Evolutionary conservation across 2,329 filamentous ascomycete species (phyloP), one percentile per base, ranked within the genome.

Genomic region (Calonectria pteridis): DNA sequence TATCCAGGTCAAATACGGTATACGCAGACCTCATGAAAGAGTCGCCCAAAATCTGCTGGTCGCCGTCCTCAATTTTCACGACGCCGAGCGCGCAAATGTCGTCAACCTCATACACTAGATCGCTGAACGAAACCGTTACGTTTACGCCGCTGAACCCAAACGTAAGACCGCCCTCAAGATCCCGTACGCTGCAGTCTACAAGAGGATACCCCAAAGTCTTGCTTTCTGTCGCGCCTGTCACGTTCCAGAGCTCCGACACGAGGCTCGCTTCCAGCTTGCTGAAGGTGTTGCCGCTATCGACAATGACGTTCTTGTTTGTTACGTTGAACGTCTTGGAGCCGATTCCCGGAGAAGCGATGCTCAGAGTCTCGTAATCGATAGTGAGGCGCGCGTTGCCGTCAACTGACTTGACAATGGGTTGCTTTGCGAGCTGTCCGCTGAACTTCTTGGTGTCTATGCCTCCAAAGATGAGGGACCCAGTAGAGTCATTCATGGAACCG

Each of bases 271-370:
- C n/a, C 4, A 94, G 87, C 77, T 92, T 91, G 80, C 89, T 92
- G 72, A 93, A 84, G 49, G 89, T 92, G 71, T 89, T 91, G 69
- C 93, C 92, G 9, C 89, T 91, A 82, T 93, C 91, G 37, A 93
- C 87, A 40, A 92, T 85, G 26, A 89, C 88, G 66, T 77, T 78
- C 63, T 76, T 70, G 53, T 78, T 77, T 50, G 69, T 50, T 43
- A 91, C 86, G n/a, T 89, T 88, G 55, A 86, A 83, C 18, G 86
- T 75, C 26, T 86, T 83, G 26, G 20, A 31, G n/a, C 82, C 83
- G 40, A 74, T 76, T 62, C 79, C 78, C 35, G 73, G 69, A 35
- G 78, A 77, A 67, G 78, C 84, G 72, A 81, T 72, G 63, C 78
- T 79, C 29, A 86, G 67, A 7, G 79, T 77, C 69, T 82, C 77